Conservation (phyloP, 225 moss, liverwort and hornwort genomes). For the Straminergon stramineum region DNA sequence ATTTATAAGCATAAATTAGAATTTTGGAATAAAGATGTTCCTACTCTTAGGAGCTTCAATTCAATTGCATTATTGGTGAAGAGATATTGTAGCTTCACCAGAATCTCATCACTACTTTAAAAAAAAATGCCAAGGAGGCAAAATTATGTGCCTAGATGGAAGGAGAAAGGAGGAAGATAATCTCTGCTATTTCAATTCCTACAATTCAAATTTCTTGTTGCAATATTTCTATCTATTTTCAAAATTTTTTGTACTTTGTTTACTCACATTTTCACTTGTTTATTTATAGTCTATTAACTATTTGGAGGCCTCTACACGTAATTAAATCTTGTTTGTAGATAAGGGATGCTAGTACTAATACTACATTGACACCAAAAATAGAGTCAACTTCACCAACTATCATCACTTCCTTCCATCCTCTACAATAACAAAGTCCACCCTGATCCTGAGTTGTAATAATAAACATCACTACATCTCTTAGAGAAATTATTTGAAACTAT, state of each 20-base stretch:
- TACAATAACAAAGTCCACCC: no score
- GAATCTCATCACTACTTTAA: no score
- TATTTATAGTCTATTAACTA: fast-evolving
- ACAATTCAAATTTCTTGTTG: neutral
- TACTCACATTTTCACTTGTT: neutral
- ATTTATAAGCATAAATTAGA: no score
- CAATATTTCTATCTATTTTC: neutral
- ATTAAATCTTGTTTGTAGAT: fast-evolving
- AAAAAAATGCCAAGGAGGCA: no score
- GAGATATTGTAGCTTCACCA: no score
- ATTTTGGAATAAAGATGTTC: no score
- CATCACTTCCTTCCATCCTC: neutral
- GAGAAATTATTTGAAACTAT: neutral
- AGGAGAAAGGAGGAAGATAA: no score
- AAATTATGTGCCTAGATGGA: no score
- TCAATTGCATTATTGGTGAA: no score
- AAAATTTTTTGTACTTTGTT: neutral
- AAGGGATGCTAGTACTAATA: neutral
- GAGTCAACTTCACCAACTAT: neutral
- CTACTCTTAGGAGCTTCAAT: no score
- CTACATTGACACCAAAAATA: no score
- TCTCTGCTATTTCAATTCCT: no score
- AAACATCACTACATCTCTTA: neutral
- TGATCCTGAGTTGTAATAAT: fast-evolving
- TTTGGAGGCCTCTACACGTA: neutral